Percentiles rank a stretch among this genome's conserved stretches.
These are phyloP conservation scores for Penicillium ochrochloron DNA, from an alignment of 495 filamentous ascomycete genomes.

Conservation along the genomic window DNA sequence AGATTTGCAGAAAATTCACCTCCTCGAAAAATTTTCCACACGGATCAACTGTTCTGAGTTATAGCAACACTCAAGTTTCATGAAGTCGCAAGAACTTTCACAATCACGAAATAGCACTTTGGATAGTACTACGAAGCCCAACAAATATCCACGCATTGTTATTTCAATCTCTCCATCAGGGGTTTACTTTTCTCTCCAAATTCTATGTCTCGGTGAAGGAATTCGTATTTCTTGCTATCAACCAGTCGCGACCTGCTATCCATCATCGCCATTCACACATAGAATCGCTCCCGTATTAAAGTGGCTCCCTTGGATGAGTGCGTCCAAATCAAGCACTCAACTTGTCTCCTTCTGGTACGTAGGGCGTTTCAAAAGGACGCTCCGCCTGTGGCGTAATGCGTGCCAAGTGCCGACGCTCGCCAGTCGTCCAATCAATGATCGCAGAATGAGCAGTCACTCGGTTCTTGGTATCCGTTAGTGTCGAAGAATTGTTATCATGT, in stretches of 20 bases:
- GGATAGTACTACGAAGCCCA: neutral
- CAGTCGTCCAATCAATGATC: constrained; percentile 75
- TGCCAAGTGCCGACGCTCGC: constrained; percentile 75
- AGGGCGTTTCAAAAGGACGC: constrained; percentile 37
- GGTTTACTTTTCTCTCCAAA: neutral
- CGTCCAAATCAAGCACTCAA: constrained; percentile 5
- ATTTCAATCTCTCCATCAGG: neutral
- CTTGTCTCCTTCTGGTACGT: constrained; percentile 17
- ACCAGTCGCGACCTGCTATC: neutral
- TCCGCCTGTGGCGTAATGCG: constrained; percentile 84
- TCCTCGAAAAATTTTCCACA: too few relatives aligned
- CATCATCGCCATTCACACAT: neutral
- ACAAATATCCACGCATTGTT: neutral
- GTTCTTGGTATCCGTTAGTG: constrained; percentile 53
- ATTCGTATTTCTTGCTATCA: neutral
- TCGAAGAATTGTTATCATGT: neutral
- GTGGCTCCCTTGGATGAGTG: too few relatives aligned
- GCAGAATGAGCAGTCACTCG: constrained; percentile 80
- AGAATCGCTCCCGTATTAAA: neutral
- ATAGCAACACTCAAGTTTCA: too few relatives aligned
- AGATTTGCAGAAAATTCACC: too few relatives aligned
- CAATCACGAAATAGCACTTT: neutral
- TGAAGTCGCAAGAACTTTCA: too few relatives aligned
- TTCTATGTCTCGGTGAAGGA: neutral
- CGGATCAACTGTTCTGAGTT: too few relatives aligned